phyloP scores from a whole-genome alignment of 441 rosid species.

The Breynia disticha region DNA sequence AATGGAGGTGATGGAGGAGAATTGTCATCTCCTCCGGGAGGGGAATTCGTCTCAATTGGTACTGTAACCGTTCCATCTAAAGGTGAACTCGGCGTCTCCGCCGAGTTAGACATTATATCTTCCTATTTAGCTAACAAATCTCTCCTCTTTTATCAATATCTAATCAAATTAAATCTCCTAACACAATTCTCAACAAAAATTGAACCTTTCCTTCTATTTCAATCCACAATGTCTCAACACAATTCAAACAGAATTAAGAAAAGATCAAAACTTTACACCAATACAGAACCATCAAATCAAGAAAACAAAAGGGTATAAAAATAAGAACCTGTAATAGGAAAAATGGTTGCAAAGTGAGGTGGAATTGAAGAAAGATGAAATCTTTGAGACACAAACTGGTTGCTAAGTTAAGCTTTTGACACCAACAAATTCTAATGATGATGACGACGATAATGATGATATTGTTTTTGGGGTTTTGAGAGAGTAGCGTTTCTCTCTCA shows the following conservation, averaged over 20 bases:
- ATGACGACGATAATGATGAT: too few relatives aligned
- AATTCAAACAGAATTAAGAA: neutral
- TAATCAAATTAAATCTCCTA: neutral
- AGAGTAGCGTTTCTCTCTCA: conserved; percentile 2
- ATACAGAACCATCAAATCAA: neutral
- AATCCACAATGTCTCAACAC: too few relatives aligned
- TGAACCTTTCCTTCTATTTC: too few relatives aligned
- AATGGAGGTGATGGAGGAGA: conserved; percentile 1
- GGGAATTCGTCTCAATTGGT: neutral
- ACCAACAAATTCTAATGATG: neutral
- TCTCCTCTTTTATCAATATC: neutral
- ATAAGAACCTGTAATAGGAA: neutral
- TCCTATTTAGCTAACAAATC: neutral
- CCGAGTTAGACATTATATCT: conserved; percentile 27
- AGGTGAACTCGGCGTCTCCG: conserved; percentile 29
- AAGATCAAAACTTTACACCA: neutral
- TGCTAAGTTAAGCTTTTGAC: neutral
- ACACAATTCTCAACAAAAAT: neutral
- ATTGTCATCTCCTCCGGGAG: conserved; percentile 13
- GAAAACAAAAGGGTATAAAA: neutral
- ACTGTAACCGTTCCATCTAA: neutral
- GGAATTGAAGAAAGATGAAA: neutral
- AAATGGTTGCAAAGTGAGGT: neutral
- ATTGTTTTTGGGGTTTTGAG: neutral
- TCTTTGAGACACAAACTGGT: neutral